Percentiles rank a stretch among this genome's conserved stretches.
phyloP scores from a whole-genome alignment of 257 asterid species.

The Ilex aquifolium region DNA sequence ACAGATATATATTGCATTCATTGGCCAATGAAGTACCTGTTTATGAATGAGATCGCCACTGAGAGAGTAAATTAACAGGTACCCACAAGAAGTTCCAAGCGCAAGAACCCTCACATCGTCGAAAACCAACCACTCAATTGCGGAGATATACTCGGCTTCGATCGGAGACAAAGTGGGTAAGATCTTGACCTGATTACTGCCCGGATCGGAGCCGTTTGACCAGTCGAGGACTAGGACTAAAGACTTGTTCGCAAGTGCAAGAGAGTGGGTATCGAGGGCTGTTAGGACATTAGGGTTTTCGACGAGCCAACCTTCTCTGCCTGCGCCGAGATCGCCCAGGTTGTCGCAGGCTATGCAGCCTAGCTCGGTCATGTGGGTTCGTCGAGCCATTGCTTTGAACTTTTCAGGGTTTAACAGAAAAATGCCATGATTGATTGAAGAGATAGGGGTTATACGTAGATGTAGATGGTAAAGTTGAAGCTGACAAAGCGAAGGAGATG shows the following conservation, averaged over 20 bases:
- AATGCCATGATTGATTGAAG: no score
- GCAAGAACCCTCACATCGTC: slow-evolving; percentile 64
- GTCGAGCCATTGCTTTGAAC: slow-evolving; percentile 53
- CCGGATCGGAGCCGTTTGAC: slow-evolving; percentile 40
- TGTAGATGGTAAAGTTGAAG: no score
- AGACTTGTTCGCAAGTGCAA: slow-evolving; percentile 71
- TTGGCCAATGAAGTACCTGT: slow-evolving; percentile 43
- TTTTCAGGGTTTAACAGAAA: slow-evolving; percentile 16
- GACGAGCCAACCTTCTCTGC: slow-evolving; percentile 87
- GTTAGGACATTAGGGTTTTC: slow-evolving; percentile 62
- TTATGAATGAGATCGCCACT: slow-evolving; percentile 72
- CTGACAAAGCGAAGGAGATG: no score
- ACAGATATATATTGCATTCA: background rate
- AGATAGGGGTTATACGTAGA: no score
- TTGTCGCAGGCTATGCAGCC: slow-evolving; percentile 73
- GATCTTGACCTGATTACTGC: slow-evolving; percentile 44
- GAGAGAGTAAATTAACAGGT: slow-evolving; percentile 62
- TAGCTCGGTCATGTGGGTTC: slow-evolving; percentile 67
- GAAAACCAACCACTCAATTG: slow-evolving; percentile 79
- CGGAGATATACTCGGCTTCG: slow-evolving; percentile 67
- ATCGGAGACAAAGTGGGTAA: background rate
- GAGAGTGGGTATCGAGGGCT: slow-evolving; percentile 65
- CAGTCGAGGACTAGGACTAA: slow-evolving; percentile 58
- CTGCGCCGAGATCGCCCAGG: slow-evolving; percentile 69
- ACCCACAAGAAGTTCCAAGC: slow-evolving; percentile 84